Base-by-base conservation (phyloP, 768 basidiomycete genomes). In the Amanita molliuscula region DNA sequence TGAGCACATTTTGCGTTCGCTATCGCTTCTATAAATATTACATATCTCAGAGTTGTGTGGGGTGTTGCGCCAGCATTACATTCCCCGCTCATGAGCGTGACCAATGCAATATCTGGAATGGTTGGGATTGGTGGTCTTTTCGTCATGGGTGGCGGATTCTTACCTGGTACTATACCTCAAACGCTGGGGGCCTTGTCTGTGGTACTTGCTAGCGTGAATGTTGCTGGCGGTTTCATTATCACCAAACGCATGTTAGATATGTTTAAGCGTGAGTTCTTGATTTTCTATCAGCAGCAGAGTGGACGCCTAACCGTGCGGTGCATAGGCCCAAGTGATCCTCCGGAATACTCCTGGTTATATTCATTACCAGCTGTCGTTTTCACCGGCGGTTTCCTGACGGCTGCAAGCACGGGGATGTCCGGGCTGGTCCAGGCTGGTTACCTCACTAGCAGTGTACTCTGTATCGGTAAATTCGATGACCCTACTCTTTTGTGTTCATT, bases 181-280 rank as follows among this genome's bases (percentile, higher is more conserved):
- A 68, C 71, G 10, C 70, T 93, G 11, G 90, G 88, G 52, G 87
- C 90, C 3, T 52, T 83, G 11, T 87, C 89, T 11, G 90, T 93
- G n/a, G 76, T 93, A 45, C 68, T 93, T 28, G 90, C 90, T 20
- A 87, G 86, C 52, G 78, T 93, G 53, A 93, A 93, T 59, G 88
- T 93, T 47, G 79, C 85, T 31, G 90, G 90, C 46, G 90, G 90
- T 38, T 92, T 91, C 58, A 81, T 89, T 34, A 84, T 92, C 58
- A 91, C 88, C 20, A 90, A 90, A 64, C 82, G 89, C 37, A 93
- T 93, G 90, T 69, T 93, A 53, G 88, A 92, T 59, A 89, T 93
- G 84, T 93, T 93, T 65, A 88, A 86, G 67, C 81, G 90, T 85
- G 62, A 54, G 74, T 47, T 7, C 3, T 40, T 21, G 42, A 25